A percentile compares a stretch with the other conserved stretches of the same genome.
Evolutionary conservation across 306 rosid species (phyloP).

Genomic region (Glycyrrhiza uralensis): DNA sequence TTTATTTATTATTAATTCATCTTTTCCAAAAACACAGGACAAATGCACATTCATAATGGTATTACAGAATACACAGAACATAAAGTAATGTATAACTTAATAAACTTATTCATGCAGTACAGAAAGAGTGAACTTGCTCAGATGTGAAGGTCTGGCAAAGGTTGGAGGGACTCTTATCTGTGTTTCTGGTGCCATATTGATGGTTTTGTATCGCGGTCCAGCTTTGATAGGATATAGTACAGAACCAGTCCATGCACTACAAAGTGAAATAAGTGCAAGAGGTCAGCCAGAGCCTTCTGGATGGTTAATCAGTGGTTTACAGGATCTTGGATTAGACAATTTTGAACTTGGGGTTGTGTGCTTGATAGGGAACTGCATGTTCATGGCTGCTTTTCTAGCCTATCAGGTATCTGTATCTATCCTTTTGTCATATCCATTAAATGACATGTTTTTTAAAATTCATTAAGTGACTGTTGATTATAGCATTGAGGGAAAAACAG

Average conservation of each 20-base stretch:
- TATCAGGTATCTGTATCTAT: slow-evolving; percentile 71
- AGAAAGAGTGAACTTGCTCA: slow-evolving; percentile 78
- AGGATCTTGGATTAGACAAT: slow-evolving; percentile 50
- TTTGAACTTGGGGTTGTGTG: slow-evolving; percentile 79
- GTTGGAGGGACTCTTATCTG: slow-evolving; percentile 74
- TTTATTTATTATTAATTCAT: neutral
- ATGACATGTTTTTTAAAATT: neutral
- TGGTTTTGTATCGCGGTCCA: slow-evolving; percentile 84
- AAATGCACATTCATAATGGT: neutral
- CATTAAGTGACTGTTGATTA: neutral
- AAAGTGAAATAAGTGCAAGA: slow-evolving; percentile 49
- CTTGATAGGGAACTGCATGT: slow-evolving; percentile 78
- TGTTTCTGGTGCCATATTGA: slow-evolving; percentile 75
- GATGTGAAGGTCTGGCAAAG: slow-evolving; percentile 73
- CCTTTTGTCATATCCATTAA: neutral
- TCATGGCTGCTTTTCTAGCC: slow-evolving; percentile 88
- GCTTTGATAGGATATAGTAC: slow-evolving; percentile 49
- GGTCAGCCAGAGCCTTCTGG: slow-evolving; percentile 74
- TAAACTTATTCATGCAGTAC: slow-evolving; percentile 56
- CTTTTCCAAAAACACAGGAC: neutral
- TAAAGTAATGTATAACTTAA: slow-evolving; percentile 4
- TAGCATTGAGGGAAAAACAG: neutral
- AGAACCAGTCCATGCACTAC: slow-evolving; percentile 29
- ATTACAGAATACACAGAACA: slow-evolving; percentile 1
- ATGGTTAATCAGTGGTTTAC: slow-evolving; percentile 59